Conservation (phyloP, 257 asterid species). For the Salvia rosmarinus region DNA sequence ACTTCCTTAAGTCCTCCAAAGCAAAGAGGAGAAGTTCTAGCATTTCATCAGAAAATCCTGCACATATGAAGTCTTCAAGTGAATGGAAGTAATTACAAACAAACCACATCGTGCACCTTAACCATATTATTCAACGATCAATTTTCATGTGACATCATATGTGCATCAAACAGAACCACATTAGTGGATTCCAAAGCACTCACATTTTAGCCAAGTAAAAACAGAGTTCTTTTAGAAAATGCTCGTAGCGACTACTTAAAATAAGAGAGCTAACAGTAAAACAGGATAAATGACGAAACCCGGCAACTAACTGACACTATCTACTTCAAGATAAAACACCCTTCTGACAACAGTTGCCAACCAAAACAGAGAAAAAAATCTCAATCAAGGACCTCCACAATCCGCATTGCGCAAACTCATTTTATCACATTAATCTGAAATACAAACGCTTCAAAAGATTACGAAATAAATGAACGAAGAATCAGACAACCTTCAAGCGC, state of each 20-base stretch:
- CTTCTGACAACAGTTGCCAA: no score
- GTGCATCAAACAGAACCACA: background rate
- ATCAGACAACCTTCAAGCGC: background rate
- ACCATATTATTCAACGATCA: constrained; percentile 1
- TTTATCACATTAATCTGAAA: no score
- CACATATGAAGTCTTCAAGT: constrained; percentile 22
- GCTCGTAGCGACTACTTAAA: background rate
- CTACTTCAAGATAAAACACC: no score
- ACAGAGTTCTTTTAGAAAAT: background rate
- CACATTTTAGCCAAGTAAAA: constrained; percentile 7
- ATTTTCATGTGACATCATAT: background rate
- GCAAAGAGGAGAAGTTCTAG: constrained; percentile 74
- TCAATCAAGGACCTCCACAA: background rate
- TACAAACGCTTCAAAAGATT: no score
- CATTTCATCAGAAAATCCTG: constrained; percentile 86
- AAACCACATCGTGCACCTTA: constrained; percentile 17
- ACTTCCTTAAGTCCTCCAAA: constrained; percentile 71
- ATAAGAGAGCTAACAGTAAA: constrained; percentile 7
- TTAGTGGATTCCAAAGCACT: background rate
- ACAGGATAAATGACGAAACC: background rate
- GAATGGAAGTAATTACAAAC: background rate
- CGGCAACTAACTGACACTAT: background rate
- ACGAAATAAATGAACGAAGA: background rate
- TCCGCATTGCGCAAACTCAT: background rate
- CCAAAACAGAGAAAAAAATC: background rate